Base-by-base conservation (phyloP, 768 basidiomycete species). In the Amanita subjunquillea region DNA sequence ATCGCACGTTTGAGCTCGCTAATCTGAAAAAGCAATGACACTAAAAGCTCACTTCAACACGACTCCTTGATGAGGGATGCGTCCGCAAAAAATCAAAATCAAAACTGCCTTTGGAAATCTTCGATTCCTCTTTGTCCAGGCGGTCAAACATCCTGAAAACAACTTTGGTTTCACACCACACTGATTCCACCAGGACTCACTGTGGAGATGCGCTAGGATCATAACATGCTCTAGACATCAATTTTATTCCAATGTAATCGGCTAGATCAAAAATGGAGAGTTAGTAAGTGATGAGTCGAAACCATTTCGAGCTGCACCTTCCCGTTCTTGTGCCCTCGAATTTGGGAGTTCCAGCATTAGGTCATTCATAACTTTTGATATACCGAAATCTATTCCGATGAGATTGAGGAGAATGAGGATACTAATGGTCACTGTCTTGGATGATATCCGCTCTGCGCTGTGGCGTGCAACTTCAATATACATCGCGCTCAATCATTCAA, bases 151-250 rank as follows among this genome's bases (percentile, higher is more conserved):
- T 77, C 56, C 87, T 89, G 44, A 30, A 46, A 34, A n/a, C 51
- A 22, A 42, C 32, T 17, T 53, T 6, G 46, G 15, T 39, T 3
- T 6, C 44, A 27, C 48, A 2, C 32, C 12, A 48, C 27, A 46
- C 15, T 30, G 43, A 25, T 48, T 40, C 6, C 17, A 17, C 25
- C 23, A 29, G 23, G 7, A 65, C 78, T 58, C 59, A 92, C 91
- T 76, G 73, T 10, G 87, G 80, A 3, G 89, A 78, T 20, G 83
- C 87, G 15, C 65, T 69, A 0, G 94, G 93, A 61, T 97, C 78
- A 63, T 81, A 97, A 67, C 94, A 98, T 0, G 92, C 94, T 58
- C 74, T 77, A 47, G 90, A 76, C 70, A 86, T 85, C 25, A 97
- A 72, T 5, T 76, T 75, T 43, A 97, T 65, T 6, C 95, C 94